These are phyloP conservation scores for Pseudocercospora eumusae DNA, from an alignment of 2,329 filamentous ascomycete genomes.

Conservation along the genomic window DNA sequence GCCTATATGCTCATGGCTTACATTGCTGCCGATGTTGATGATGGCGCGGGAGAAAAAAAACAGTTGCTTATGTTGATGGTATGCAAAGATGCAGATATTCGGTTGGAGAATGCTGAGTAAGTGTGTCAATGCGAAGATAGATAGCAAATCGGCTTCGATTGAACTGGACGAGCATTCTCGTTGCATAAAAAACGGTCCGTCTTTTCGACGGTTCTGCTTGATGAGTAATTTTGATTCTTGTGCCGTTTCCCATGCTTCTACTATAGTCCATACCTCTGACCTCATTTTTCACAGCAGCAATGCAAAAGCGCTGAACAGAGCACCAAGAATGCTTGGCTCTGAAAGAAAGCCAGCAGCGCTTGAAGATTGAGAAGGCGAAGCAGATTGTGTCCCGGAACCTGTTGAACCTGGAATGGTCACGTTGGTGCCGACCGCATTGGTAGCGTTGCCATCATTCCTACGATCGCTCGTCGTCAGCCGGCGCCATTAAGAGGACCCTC, in stretches of 20 bases:
- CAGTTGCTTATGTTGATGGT: neutral
- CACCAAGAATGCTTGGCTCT: neutral
- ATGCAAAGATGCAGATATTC: neutral
- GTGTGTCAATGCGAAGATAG: too few species aligned
- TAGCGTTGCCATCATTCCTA: constrained; percentile 3
- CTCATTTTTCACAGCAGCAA: neutral
- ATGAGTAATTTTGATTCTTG: neutral
- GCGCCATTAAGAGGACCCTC: neutral
- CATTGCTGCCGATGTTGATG: neutral
- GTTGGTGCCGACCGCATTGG: neutral
- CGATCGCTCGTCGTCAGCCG: neutral
- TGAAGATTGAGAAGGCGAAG: neutral
- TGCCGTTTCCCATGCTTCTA: neutral
- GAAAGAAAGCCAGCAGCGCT: neutral
- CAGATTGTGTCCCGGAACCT: neutral
- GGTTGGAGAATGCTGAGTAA: too few species aligned
- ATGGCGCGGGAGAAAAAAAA: too few species aligned
- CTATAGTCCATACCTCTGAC: neutral
- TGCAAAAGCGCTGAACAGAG: neutral
- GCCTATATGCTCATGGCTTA: neutral
- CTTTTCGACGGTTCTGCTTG: neutral
- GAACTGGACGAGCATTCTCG: neutral
- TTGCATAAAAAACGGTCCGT: too few species aligned
- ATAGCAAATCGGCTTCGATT: neutral
- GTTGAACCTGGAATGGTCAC: constrained; percentile 1